Base-by-base conservation (phyloP, 192 early-diverging fungal genomes). In the Rhizophlyctis rosea region DNA sequence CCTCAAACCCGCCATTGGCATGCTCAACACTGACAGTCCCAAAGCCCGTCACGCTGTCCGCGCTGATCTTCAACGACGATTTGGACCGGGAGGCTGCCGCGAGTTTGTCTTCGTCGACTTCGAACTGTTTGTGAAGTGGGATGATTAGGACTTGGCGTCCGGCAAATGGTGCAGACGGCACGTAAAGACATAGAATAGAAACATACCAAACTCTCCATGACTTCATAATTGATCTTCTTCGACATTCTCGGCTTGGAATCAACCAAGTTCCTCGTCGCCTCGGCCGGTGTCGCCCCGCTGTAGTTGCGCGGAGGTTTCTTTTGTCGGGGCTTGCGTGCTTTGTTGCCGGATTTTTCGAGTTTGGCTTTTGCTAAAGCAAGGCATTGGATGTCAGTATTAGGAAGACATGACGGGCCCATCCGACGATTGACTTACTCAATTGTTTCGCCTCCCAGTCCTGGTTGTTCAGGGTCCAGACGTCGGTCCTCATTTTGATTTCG, bases 201-300 rank as follows among this genome's bases (percentile, higher is more conserved):
- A 44, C 39, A 7, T 7, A 73, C 72, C 61, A 75, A 53, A 47
- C 79, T 84, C 25, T 89, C 86, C 57, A 97, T 75, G 0, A 88
- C 81, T 0, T 84, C 82, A 59, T 93, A 91, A 71, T 95, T 95
- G 68, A 98, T 93, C 67, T 96, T 94, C 57, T 91, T 93, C 18
- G 95, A 96, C 57, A 91, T 69, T 34, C 82, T 72, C 3, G 69
- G 69, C 55, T 90, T 92, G 35, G 81, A 75, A 7, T 81, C 71
- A 27, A 95, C 61, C 47, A 96, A 70, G 34, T 85, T 86, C 59
- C 85, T 80, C 16, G 90, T 84, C 1, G 93, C 90, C 67, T 98
- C 93, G 4, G 61, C 62, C 0, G 71, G 52, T 54, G 52, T 54
- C 24, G 39, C 39, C 39, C 39, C 18, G 7, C 39, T 18, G 1